phyloP scores from a whole-genome alignment of 78 protist genomes.

The Chrysochromulina tobinii region DNA sequence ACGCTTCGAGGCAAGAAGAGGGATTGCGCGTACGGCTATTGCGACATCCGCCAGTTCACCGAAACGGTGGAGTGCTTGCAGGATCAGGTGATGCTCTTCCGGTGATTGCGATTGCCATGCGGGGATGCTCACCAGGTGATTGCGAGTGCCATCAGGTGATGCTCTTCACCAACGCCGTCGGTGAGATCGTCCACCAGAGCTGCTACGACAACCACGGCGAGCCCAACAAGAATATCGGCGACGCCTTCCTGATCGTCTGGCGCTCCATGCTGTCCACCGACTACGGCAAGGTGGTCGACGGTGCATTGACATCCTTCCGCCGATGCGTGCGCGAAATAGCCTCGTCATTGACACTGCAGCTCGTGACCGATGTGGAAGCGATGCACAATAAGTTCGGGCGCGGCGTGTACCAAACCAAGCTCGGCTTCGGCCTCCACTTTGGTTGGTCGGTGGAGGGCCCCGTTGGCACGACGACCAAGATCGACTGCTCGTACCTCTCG shows the following conservation, averaged over 20 bases:
- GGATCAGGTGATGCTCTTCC: conserved; percentile 5
- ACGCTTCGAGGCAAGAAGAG: background rate
- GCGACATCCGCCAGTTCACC: background rate
- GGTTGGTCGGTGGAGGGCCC: conserved; percentile 37
- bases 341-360: background rate
- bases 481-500: conserved; percentile 37
- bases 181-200: background rate
- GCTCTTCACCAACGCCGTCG: background rate
- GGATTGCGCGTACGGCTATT: background rate
- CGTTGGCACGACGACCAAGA: background rate
- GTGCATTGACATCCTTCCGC: background rate
- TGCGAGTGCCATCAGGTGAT: no score
- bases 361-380: background rate
- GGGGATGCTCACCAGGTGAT: no score
- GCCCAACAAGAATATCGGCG: conserved; percentile 23
- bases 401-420: background rate
- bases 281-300: background rate
- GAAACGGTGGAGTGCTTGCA: background rate
- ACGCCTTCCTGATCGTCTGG: conserved; percentile 33
- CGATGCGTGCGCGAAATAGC: background rate
- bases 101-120: no score
- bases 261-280: background rate
- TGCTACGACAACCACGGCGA: background rate
- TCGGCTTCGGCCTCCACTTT: conserved; percentile 24
- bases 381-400: no score